Base-by-base conservation (phyloP, 2,329 filamentous ascomycete species). In the Talaromyces sp. region DNA sequence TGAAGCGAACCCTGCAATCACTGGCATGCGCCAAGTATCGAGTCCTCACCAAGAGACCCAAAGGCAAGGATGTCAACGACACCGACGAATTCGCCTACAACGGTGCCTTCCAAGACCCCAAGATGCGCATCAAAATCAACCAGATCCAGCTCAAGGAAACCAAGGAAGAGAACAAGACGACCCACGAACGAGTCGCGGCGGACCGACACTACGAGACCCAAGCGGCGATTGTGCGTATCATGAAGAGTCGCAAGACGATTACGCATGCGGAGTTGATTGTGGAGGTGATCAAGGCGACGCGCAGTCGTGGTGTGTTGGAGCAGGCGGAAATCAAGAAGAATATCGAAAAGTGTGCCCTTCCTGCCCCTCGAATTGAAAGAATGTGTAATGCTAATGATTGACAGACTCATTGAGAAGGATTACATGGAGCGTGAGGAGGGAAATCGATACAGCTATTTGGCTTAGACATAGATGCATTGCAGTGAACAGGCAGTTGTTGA, bases 111-210 rank as follows among this genome's bases (percentile, higher is more conserved):
- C 81, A 81, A 2, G 90, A 97, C 74, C 85, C 89, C 22, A 96
- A 95, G 78, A 91, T 91, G 78, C 88, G 93, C 65, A 89, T 99
- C 80, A 99, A 99, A 82, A 97, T 99, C 82, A 99, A 98, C 80
- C 94, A 97, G 79, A 95, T 99, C 71, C 95, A 99, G 79, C 86
- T 97, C 60, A 96, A 95, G 79, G 95, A 99, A 80, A 98, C 95
- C 0, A 91, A 91, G 72, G 91, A 94, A 74, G 95, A 99, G 79
- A 97, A 97, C 80, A 91, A 93, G 78, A 92, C 91, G 72, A 98
- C 93, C 1, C 93, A 98, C 78, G 90, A 97, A 77, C 87, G 92
- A 51, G 92, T 99, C 4, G 89, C 89, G 0, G 90, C 91, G 61
- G 95, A 99, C 75, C 84, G 95, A 60, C 92, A 97, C 74, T 97